Conservation (phyloP, 1,284 basidiomycete genomes). For the Trametes sp. region DNA sequence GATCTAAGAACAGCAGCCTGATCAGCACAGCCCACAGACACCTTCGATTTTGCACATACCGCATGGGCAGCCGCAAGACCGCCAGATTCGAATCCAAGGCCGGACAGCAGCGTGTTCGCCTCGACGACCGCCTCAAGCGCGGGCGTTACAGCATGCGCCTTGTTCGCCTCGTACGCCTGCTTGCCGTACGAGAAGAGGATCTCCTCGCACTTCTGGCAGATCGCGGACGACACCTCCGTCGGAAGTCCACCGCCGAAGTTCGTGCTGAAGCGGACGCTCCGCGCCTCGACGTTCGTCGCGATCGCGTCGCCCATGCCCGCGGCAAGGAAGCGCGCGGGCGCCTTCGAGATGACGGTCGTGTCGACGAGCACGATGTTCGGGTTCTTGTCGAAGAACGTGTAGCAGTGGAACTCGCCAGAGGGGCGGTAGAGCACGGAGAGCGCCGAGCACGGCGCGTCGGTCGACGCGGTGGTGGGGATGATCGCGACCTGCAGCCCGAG, state of each 20-base stretch:
- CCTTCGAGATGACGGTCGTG: constrained; percentile 43
- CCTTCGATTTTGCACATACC: constrained; percentile 27
- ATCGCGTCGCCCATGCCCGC: constrained; percentile 47
- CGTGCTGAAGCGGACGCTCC: constrained; percentile 37
- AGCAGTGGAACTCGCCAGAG: constrained; percentile 44
- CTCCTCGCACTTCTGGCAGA: constrained; percentile 46
- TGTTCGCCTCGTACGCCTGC: constrained; percentile 46
- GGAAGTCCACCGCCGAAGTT: constrained; percentile 46
- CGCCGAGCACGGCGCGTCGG: constrained; percentile 47
- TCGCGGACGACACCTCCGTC: constrained; percentile 42
- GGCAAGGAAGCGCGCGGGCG: constrained; percentile 44
- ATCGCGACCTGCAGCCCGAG: constrained; percentile 41
- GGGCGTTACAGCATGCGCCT: constrained; percentile 43
- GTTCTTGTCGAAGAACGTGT: constrained; percentile 45
- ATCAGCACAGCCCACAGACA: not conserved
- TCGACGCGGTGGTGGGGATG: constrained; percentile 45
- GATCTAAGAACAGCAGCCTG: constrained; percentile 32
- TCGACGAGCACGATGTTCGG: constrained; percentile 45
- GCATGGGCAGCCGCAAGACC: constrained; percentile 46
- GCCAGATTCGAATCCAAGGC: constrained; percentile 46
- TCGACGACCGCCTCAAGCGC: constrained; percentile 47
- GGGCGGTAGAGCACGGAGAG: constrained; percentile 45
- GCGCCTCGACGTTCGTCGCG: constrained; percentile 46
- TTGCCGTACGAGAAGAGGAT: constrained; percentile 45
- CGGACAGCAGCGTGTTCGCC: constrained; percentile 45